Base-by-base conservation (phyloP, 1,284 basidiomycete genomes). In the Ustilago tritici region DNA sequence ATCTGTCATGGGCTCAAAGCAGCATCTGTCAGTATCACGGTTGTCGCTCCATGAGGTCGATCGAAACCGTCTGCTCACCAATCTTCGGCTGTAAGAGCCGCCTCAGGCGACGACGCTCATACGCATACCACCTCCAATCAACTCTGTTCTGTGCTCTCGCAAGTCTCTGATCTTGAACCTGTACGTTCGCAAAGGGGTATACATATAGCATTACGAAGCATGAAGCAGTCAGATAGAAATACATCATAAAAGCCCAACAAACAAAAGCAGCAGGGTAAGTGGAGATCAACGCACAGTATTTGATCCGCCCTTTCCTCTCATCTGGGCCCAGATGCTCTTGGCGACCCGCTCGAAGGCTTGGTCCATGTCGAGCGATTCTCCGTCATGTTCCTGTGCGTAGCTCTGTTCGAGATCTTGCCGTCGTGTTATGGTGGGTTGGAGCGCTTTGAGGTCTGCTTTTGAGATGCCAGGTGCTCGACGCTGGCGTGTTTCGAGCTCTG, bases 341-440 rank as follows among this genome's bases (percentile, higher is more conserved):
- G 67, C 75, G 11, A 77, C 28, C 9, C 23, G n/a, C 3, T 61
- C 54, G 50, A 77, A 73, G 0, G 75, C 75, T n/a, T 73, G 55
- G 55, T 77, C 70, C 66, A 77, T 66, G 12, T 77, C 75, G 36
- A 64, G 43, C 12, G 61, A 61, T 52, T 77, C 75, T n/a, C 75
- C 75, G 23, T 77, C 75, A 38, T 61, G 43, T 17, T 65, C 47
- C n/a, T 61, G 63, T 4, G 67, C 60, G 38, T 70, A 77, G 17
- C 64, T 36, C 14, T 58, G 53, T 56, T 77, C 75, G 38, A 77
- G 61, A 69, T 77, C 75, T 43, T 73, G 23, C 17, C 75, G 47
- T 9, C 70, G 34, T 38, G 49, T 61, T 5, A 58, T 23, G 2
- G 43, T 23, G 17, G 75, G 70, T 23, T 64, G 59, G 0, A 77